Evolutionary conservation across 306 rosid genomes (phyloP).

Genomic region (Alnus rubra): DNA sequence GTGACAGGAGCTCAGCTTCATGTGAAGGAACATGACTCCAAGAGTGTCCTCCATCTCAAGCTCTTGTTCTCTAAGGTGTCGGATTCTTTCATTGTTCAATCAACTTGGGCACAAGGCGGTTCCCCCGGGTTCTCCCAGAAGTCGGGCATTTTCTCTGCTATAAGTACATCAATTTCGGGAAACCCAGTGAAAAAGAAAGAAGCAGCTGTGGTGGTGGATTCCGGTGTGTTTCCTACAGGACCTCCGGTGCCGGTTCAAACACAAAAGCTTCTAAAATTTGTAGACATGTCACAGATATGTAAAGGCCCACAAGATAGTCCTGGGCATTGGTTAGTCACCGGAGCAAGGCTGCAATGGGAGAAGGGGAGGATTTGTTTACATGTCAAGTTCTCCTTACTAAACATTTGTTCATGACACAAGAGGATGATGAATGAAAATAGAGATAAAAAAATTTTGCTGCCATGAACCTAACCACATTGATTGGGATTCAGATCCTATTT

Average conservation of each 20-base stretch:
- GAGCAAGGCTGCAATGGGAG: constrained; percentile 70
- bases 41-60: constrained; percentile 66
- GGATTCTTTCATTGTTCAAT: constrained; percentile 43
- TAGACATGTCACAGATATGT: constrained; percentile 59
- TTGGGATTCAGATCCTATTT: not conserved
- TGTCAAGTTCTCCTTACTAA: constrained; percentile 74
- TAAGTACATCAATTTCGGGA: constrained; percentile 63
- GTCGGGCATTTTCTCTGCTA: constrained; percentile 62
- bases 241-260: constrained; percentile 71
- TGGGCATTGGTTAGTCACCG: constrained; percentile 91
- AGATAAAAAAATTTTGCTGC: too few species aligned
- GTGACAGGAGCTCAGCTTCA: constrained; percentile 90
- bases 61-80: constrained; percentile 68
- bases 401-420: constrained; percentile 29
- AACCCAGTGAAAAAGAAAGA: constrained; percentile 32
- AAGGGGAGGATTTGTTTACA: constrained; percentile 73
- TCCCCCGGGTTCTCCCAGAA: constrained; percentile 54
- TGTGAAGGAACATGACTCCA: constrained; percentile 58
- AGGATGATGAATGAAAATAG: not conserved
- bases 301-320: constrained; percentile 83
- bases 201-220: constrained; percentile 60
- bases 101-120: constrained; percentile 55
- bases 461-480: too few species aligned
- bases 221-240: constrained; percentile 73
- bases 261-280: constrained; percentile 68